phyloP scores from a whole-genome alignment of 345 rosid genomes.

The Carallia pectinifolia region DNA sequence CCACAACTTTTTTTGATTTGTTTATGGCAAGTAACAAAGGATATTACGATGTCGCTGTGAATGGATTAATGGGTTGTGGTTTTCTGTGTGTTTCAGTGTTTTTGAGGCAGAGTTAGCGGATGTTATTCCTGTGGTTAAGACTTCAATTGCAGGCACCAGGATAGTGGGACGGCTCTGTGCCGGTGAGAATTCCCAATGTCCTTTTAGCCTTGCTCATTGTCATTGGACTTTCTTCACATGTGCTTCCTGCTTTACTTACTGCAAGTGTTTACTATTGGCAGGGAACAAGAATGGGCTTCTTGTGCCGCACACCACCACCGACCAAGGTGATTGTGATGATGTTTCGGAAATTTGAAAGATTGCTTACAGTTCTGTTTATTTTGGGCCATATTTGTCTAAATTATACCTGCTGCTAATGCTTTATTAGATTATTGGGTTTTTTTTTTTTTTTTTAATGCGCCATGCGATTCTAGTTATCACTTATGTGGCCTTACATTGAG shows the following conservation, averaged over 20 bases:
- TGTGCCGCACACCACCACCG: conserved; percentile 88
- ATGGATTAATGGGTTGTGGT: not conserved
- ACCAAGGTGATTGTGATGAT: conserved; percentile 60
- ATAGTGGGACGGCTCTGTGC: conserved; percentile 88
- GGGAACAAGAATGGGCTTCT: conserved; percentile 97
- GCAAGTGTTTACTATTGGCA: conserved; percentile 13
- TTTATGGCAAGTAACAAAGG: not conserved
- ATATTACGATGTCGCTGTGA: not conserved
- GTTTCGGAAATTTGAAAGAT: not conserved
- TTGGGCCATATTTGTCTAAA: not conserved
- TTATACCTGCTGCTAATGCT: not conserved
- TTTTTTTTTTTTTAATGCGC: too few relatives aligned
- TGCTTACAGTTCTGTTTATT: too few relatives aligned
- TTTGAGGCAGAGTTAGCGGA: conserved; percentile 87
- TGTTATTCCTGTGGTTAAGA: conserved; percentile 84
- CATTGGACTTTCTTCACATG: not conserved
- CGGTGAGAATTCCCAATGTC: conserved; percentile 36
- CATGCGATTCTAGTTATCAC: too few relatives aligned
- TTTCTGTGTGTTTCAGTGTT: conserved; percentile 34
- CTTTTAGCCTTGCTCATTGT: not conserved
- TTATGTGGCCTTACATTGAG: too few relatives aligned
- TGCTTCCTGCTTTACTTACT: not conserved
- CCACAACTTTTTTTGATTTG: not conserved
- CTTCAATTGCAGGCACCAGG: conserved; percentile 79
- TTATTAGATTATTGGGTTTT: too few relatives aligned